Percentiles rank a stretch among this genome's conserved stretches.
phyloP scores from a whole-genome alignment of 768 basidiomycete species.

The Rhodocollybia butyracea region DNA sequence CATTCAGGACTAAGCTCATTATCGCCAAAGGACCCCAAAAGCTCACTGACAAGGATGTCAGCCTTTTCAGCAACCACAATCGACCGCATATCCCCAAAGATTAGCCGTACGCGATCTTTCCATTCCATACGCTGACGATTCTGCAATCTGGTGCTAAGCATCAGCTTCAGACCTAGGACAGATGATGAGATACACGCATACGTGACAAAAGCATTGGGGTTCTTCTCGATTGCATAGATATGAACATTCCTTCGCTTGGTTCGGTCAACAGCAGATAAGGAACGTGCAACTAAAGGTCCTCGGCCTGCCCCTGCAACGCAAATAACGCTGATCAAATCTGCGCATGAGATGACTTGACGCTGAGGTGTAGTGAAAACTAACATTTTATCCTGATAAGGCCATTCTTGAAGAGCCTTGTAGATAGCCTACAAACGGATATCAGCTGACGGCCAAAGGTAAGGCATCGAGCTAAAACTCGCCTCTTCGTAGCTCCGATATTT shows the following conservation, averaged over 20 bases:
- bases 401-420: conserved; percentile 72
- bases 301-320: conserved; percentile 95
- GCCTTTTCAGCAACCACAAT: conserved; percentile 81
- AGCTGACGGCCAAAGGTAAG: conserved; percentile 8
- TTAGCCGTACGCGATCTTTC: conserved; percentile 71
- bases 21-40: conserved; percentile 96
- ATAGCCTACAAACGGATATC: conserved; percentile 56
- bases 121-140: conserved; percentile 80
- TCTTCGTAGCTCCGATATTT: conserved; percentile 97
- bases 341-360: background rate
- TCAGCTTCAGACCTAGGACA: conserved; percentile 6
- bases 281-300: conserved; percentile 87
- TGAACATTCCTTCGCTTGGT: conserved; percentile 51
- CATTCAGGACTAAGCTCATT: conserved; percentile 99
- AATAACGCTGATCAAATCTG: conserved; percentile 53
- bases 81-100: conserved; percentile 94
- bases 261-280: conserved; percentile 71
- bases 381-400: conserved; percentile 59
- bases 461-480: conserved; percentile 36
- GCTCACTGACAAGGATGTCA: conserved; percentile 93
- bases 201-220: conserved; percentile 94
- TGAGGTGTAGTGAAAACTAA: conserved; percentile 32
- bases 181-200: conserved; percentile 35
- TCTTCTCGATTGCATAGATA: conserved; percentile 94
- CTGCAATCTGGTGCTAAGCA: conserved; percentile 62